These are phyloP conservation scores for Yamadazyma siamensis DNA, from an alignment of 1,139 yeast species.

Conservation along the genomic window DNA sequence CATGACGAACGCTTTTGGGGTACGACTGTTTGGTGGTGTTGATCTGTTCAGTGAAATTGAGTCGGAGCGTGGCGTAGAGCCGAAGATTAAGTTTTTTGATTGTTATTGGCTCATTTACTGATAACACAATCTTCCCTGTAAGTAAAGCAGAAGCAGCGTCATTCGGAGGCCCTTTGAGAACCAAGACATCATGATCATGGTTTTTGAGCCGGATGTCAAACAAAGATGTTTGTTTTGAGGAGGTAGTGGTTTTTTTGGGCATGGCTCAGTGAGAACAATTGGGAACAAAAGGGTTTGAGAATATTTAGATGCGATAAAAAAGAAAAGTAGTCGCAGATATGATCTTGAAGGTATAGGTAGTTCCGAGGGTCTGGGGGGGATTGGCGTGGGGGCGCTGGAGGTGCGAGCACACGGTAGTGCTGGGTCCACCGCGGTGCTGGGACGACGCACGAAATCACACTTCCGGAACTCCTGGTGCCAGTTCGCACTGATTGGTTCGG, in stretches of 20 bases:
- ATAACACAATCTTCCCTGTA: conserved; percentile 73
- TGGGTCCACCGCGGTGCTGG: too few relatives aligned
- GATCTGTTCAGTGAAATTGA: conserved; percentile 55
- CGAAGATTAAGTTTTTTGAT: conserved; percentile 62
- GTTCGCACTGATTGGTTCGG: too few relatives aligned
- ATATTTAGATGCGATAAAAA: too few relatives aligned
- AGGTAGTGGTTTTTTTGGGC: conserved; percentile 12
- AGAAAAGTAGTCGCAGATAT: too few relatives aligned
- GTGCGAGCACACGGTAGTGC: too few relatives aligned
- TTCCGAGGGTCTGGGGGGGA: neutral
- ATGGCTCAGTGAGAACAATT: conserved; percentile 6
- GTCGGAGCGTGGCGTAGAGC: conserved; percentile 59
- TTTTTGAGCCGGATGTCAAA: conserved; percentile 64
- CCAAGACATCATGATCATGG: conserved; percentile 73
- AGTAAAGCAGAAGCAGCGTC: conserved; percentile 78
- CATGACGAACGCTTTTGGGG: conserved; percentile 55
- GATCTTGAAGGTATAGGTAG: neutral
- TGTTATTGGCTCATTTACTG: conserved; percentile 72
- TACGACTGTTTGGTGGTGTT: conserved; percentile 43
- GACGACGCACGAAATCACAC: too few relatives aligned
- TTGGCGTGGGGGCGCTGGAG: too few relatives aligned
- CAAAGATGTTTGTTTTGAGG: conserved; percentile 36
- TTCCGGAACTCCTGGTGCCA: too few relatives aligned
- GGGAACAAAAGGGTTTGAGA: too few relatives aligned
- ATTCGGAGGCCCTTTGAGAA: conserved; percentile 71